These are phyloP conservation scores for Phaffomyces thermotolerans DNA, from an alignment of 805 yeast genomes.

Conservation along the genomic window DNA sequence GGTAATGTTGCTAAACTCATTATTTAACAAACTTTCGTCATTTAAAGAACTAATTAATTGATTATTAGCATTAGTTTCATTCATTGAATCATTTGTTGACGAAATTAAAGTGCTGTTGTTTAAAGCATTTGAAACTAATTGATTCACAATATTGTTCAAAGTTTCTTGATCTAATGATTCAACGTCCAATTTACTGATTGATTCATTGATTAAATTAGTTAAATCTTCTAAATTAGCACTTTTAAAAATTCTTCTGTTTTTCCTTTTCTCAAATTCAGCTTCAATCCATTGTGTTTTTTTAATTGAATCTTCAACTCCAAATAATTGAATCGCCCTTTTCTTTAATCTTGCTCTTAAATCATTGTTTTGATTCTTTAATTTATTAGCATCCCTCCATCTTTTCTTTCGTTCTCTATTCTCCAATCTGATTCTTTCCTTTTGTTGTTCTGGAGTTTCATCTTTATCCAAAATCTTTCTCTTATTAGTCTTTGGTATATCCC, in stretches of 20 bases:
- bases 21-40: conserved; percentile 1
- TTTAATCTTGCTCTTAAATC: conserved; percentile 75
- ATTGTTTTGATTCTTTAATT: conserved; percentile 77
- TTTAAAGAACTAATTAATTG: neutral
- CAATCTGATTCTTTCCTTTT: conserved; percentile 49
- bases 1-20: conserved; percentile 4
- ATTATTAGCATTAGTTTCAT: conserved; percentile 1
- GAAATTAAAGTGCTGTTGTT: neutral
- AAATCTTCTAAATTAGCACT: conserved; percentile 27
- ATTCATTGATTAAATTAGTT: conserved; percentile 21
- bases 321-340: conserved; percentile 60
- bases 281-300: conserved; percentile 66
- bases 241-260: conserved; percentile 49
- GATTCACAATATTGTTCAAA: conserved; percentile 20
- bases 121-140: conserved; percentile 18
- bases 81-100: neutral
- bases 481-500: conserved; percentile 3
- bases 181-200: conserved; percentile 35
- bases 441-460: conserved; percentile 25
- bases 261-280: conserved; percentile 60
- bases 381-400: conserved; percentile 77
- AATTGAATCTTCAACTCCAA: conserved; percentile 51
- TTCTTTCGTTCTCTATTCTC: conserved; percentile 76
- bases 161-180: conserved; percentile 36
- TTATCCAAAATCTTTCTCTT: conserved; percentile 14